These are phyloP conservation scores for Hypoxylon sp. DNA, from an alignment of 2,329 filamentous ascomycete species.

Conservation along the genomic window DNA sequence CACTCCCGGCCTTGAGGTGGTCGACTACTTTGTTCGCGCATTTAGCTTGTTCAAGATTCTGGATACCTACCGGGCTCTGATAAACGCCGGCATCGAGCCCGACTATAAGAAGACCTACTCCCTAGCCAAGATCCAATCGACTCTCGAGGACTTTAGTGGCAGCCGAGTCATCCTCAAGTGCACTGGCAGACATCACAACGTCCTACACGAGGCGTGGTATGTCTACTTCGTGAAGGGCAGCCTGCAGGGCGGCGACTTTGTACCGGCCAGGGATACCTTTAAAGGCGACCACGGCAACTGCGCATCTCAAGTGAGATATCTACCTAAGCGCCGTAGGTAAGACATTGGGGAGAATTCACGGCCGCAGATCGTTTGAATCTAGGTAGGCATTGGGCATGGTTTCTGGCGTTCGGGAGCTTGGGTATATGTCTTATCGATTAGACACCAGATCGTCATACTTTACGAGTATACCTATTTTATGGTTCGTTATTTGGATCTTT, in stretches of 20 bases:
- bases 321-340: conserved; percentile 55
- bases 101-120: conserved; percentile 58
- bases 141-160: conserved; percentile 62
- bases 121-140: conserved; percentile 59
- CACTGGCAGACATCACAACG: conserved; percentile 54
- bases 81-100: conserved; percentile 57
- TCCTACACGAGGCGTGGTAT: conserved; percentile 68
- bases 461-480: neutral
- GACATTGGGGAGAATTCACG: neutral
- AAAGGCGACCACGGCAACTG: conserved; percentile 60
- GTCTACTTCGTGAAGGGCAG: conserved; percentile 67
- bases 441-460: neutral
- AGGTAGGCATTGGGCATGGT: conserved; percentile 22
- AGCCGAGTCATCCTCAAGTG: conserved; percentile 63
- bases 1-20: conserved; percentile 59
- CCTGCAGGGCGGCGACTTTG: conserved; percentile 65
- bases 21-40: conserved; percentile 63
- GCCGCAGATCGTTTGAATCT: conserved; percentile 17
- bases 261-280: conserved; percentile 59
- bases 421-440: conserved; percentile 3
- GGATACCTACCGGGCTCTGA: conserved; percentile 60
- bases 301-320: conserved; percentile 57
- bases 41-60: conserved; percentile 60
- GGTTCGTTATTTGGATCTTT: conserved; percentile 1
- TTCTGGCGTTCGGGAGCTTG: conserved; percentile 24